Conservation (phyloP, 1,284 basidiomycete genomes). For the Trichosporon coremiiforme region DNA sequence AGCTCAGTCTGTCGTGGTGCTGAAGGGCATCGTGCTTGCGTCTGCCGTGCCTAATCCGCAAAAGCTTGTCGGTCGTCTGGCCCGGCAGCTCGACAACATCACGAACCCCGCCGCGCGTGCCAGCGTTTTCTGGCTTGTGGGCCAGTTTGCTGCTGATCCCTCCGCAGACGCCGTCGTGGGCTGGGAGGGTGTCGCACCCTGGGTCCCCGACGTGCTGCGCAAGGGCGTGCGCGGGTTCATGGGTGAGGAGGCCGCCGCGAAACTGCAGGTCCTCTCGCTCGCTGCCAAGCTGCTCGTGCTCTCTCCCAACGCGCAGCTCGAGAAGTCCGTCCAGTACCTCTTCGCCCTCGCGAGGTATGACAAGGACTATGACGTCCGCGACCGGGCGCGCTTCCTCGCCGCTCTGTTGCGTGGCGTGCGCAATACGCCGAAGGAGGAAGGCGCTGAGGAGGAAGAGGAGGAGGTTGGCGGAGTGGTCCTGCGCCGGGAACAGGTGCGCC, state of each 20-base stretch:
- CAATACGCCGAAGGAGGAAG: conserved; percentile 22
- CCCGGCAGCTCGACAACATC: conserved; percentile 73
- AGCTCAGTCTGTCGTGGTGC: conserved; percentile 74
- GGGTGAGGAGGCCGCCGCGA: conserved; percentile 65
- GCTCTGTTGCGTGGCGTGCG: conserved; percentile 65
- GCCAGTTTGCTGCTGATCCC: conserved; percentile 67
- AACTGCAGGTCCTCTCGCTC: conserved; percentile 78
- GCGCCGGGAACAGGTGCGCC: conserved; percentile 73
- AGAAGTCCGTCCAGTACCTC: conserved; percentile 67
- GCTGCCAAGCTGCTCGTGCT: conserved; percentile 77
- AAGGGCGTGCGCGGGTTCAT: conserved; percentile 72
- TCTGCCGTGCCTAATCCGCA: conserved; percentile 56
- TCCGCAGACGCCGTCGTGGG: conserved; percentile 32
- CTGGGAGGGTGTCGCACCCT: conserved; percentile 62
- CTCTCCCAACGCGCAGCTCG: conserved; percentile 62
- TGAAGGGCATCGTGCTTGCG: conserved; percentile 76
- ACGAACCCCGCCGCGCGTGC: conserved; percentile 75
- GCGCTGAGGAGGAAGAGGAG: conserved; percentile 49
- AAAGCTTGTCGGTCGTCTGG: conserved; percentile 72
- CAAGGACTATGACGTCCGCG: conserved; percentile 79
- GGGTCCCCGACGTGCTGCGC: conserved; percentile 83
- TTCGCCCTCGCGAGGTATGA: conserved; percentile 87
- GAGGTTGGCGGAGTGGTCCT: conserved; percentile 71
- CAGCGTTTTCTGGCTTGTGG: conserved; percentile 85
- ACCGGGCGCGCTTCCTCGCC: conserved; percentile 77